Conservation (phyloP, 352 stramenopile species). For the Pythium graminicola region DNA sequence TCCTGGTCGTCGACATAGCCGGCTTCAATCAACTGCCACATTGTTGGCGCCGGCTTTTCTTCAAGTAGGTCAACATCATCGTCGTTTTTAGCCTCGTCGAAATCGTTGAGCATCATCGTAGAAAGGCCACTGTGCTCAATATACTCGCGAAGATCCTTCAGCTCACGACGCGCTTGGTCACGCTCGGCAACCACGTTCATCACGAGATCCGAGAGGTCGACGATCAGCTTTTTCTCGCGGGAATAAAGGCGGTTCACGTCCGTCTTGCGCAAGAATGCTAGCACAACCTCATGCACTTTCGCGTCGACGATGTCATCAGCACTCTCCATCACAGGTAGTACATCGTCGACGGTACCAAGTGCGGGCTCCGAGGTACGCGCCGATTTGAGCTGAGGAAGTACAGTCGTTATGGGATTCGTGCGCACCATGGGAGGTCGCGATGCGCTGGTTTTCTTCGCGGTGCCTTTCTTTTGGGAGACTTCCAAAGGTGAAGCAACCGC, state of each 20-base stretch:
- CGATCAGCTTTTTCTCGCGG: conserved; percentile 1
- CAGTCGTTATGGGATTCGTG: no score
- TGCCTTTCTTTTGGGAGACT: no score
- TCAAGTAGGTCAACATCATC: background rate
- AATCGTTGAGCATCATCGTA: background rate
- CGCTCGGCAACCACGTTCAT: background rate
- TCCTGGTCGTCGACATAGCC: conserved; percentile 3
- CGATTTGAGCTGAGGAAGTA: no score
- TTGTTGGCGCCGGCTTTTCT: background rate
- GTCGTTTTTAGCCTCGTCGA: background rate
- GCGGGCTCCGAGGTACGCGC: no score
- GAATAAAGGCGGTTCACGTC: background rate
- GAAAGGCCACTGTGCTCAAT: background rate
- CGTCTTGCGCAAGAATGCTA: background rate
- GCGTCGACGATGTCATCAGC: background rate
- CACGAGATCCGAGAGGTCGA: conserved; percentile 1
- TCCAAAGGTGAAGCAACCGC: no score
- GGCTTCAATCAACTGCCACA: conserved; percentile 6
- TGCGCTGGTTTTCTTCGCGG: background rate
- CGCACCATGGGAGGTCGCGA: background rate
- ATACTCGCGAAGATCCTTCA: background rate
- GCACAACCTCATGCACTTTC: background rate
- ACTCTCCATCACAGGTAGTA: no score
- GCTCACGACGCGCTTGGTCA: conserved; percentile 6
- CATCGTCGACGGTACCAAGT: no score